Conservation (phyloP, 2,329 filamentous ascomycete species). For the Alternaria metachromatica region DNA sequence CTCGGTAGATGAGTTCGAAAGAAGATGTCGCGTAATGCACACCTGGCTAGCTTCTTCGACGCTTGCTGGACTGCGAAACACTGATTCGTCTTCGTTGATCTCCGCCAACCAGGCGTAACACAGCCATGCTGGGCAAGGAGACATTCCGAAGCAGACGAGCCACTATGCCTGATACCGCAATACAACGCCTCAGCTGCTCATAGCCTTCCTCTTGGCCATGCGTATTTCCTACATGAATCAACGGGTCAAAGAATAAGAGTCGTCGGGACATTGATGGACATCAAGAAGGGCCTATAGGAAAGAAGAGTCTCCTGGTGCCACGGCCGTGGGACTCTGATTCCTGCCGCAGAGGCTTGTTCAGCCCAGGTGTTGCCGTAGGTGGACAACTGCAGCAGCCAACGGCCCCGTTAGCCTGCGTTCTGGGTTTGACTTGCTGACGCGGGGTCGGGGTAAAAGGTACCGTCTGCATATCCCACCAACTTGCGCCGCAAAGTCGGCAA, state of each 20-base stretch:
- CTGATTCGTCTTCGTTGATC: constrained; percentile 7
- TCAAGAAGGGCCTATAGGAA: neutral
- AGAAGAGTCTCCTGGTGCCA: constrained; percentile 4
- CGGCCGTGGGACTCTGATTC: neutral
- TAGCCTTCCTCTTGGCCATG: neutral
- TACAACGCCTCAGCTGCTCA: neutral
- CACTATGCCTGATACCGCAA: constrained; percentile 4
- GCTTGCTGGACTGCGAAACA: neutral
- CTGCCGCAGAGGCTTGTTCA: constrained; percentile 9
- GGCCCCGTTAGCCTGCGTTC: constrained; percentile 9
- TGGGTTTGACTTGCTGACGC: constrained; percentile 31
- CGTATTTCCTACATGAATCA: neutral
- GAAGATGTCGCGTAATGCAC: neutral
- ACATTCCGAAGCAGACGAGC: constrained; percentile 9
- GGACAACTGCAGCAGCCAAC: constrained; percentile 8
- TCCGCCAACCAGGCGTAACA: constrained; percentile 19
- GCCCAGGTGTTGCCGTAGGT: neutral
- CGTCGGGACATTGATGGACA: neutral
- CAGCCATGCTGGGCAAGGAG: constrained; percentile 10
- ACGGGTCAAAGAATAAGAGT: neutral
- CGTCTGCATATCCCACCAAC: constrained; percentile 13
- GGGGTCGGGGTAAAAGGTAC: constrained; percentile 22
- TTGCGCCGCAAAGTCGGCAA: constrained; percentile 5
- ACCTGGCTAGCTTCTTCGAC: neutral
- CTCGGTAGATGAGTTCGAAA: neutral